A percentile compares a stretch with the other conserved stretches of the same genome.
phyloP scores from a whole-genome alignment of 331 rosid genomes.

The Cydonia oblonga region DNA sequence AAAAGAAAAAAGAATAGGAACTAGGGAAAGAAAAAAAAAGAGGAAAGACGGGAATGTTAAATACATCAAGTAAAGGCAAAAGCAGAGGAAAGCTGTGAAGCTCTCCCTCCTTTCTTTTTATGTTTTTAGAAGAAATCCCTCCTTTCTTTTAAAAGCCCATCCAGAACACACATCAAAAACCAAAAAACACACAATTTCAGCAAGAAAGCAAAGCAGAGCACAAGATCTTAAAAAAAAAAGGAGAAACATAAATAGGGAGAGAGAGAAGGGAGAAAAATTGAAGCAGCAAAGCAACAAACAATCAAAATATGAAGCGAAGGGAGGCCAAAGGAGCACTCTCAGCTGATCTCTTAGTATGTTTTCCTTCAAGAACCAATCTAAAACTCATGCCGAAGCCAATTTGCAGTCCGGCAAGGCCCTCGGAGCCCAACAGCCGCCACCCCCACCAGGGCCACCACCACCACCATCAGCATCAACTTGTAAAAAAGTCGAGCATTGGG shows the following conservation, averaged over 20 bases:
- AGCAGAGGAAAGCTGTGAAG: constrained; percentile 49
- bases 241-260: too few species aligned
- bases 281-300: background rate
- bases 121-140: background rate
- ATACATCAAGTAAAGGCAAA: constrained; percentile 16
- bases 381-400: constrained; percentile 71
- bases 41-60: background rate
- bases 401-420: constrained; percentile 69
- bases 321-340: constrained; percentile 48
- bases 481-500: constrained; percentile 37
- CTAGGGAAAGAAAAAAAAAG: background rate
- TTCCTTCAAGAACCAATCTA: constrained; percentile 63
- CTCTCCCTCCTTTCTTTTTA: background rate
- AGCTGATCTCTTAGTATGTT: constrained; percentile 70
- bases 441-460: background rate
- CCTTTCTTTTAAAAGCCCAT: constrained; percentile 37
- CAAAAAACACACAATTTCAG: background rate
- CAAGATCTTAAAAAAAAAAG: constrained; percentile 16
- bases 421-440: constrained; percentile 22
- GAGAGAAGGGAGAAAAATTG: too few species aligned
- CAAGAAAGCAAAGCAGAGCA: constrained; percentile 6
- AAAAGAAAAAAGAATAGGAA: background rate
- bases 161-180: background rate
- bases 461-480: constrained; percentile 5
- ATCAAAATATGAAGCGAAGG: constrained; percentile 34